Conservation (phyloP, 768 basidiomycete species). For the Serendipita indica region DNA sequence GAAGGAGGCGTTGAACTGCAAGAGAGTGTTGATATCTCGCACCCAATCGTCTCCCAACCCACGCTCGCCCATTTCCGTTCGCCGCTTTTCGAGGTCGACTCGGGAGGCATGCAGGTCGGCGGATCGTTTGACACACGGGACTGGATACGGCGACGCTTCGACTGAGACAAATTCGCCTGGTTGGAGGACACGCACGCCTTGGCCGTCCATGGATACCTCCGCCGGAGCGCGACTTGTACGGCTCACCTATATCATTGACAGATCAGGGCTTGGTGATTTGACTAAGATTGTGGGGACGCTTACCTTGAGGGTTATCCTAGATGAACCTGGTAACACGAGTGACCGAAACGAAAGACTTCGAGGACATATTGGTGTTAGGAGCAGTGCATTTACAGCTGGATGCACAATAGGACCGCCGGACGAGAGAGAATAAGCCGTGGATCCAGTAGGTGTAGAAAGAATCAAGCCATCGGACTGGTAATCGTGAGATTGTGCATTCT, state of each 20-base stretch:
- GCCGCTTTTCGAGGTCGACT: constrained; percentile 20
- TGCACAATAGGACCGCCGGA: constrained; percentile 95
- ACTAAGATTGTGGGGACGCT: constrained; percentile 6
- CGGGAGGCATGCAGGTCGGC: constrained; percentile 32
- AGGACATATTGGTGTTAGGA: constrained; percentile 92
- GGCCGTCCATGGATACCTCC: constrained; percentile 88
- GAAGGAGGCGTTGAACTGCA: constrained; percentile 93
- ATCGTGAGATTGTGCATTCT: too few species aligned
- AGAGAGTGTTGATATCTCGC: constrained; percentile 84
- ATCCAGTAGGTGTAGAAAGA: constrained; percentile 90
- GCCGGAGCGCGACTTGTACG: constrained; percentile 73
- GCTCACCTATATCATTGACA: constrained; percentile 62
- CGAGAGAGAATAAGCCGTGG: constrained; percentile 90
- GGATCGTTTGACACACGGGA: constrained; percentile 84
- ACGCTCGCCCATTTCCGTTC: constrained; percentile 19
- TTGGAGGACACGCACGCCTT: constrained; percentile 63
- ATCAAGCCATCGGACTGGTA: constrained; percentile 74
- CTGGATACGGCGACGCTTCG: constrained; percentile 71
- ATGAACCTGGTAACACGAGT: constrained; percentile 58
- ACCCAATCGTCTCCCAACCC: constrained; percentile 92
- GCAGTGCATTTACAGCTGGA: constrained; percentile 75
- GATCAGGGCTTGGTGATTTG: constrained; percentile 2
- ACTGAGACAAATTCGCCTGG: constrained; percentile 80
- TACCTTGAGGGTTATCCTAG: constrained; percentile 24
- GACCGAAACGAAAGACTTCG: constrained; percentile 85